Percentiles rank a stretch among this genome's conserved stretches.
Evolutionary conservation across 805 yeast genomes (phyloP).

Genomic region (Debaryomyces prosopidis): DNA sequence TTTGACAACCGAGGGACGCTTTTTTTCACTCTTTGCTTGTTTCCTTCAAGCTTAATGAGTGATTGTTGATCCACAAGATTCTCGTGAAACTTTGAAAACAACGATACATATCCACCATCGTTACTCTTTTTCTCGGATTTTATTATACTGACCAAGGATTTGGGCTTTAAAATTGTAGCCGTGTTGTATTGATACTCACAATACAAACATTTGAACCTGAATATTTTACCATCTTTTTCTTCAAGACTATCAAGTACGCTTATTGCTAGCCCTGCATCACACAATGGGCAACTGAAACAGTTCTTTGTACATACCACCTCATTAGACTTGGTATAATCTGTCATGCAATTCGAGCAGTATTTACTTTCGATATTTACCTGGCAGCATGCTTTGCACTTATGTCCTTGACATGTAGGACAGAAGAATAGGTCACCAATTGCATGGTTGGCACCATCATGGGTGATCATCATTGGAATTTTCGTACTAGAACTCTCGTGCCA

Average conservation of each 20-base stretch:
- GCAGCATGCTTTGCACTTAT: slow-evolving; percentile 28
- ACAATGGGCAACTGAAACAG: slow-evolving; percentile 41
- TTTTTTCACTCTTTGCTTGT: background rate
- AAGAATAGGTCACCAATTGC: slow-evolving; percentile 22
- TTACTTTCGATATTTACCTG: slow-evolving; percentile 24
- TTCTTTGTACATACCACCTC: slow-evolving; percentile 32
- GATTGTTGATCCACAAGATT: background rate
- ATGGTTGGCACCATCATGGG: background rate
- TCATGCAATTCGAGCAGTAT: slow-evolving; percentile 39
- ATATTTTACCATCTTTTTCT: slow-evolving; percentile 29
- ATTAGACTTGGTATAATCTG: slow-evolving; percentile 29
- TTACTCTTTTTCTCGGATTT: slow-evolving; percentile 5
- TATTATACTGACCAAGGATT: slow-evolving; percentile 29
- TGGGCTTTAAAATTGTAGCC: slow-evolving; percentile 40
- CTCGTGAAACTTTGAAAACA: background rate
- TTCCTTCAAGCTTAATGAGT: background rate
- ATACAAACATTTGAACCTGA: slow-evolving; percentile 36
- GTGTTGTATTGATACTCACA: slow-evolving; percentile 39
- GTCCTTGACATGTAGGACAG: slow-evolving; percentile 38
- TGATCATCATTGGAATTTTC: background rate
- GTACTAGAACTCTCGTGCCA: background rate
- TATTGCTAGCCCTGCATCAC: slow-evolving; percentile 28
- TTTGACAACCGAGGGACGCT: slow-evolving; percentile 1
- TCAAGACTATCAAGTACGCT: slow-evolving; percentile 13
- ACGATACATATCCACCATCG: background rate